phyloP scores from a whole-genome alignment of 2,329 filamentous ascomycete species.

The Trichocomaceae sp. region DNA sequence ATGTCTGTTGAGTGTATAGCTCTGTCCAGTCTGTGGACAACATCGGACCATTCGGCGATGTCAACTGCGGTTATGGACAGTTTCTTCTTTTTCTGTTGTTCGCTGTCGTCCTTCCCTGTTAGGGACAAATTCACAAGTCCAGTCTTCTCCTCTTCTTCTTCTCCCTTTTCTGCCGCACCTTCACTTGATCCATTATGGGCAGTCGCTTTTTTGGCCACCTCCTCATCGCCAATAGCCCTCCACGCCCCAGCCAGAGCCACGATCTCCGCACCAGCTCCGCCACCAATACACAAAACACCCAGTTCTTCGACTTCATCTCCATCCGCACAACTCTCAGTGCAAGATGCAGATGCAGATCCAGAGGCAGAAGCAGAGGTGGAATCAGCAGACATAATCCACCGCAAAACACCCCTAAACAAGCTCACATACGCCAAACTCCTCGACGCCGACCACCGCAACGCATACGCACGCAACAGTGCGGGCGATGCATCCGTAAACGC shows the following conservation, averaged over 20 bases:
- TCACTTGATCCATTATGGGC: too few species aligned
- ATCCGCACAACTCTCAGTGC: neutral
- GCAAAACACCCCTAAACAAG: conserved; percentile 41
- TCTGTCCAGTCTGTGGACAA: conserved; percentile 54
- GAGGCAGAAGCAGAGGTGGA: conserved; percentile 12
- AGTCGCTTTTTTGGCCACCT: neutral
- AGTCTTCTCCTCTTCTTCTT: neutral
- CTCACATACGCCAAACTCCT: conserved; percentile 74
- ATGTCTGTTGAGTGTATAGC: conserved; percentile 43
- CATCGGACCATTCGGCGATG: conserved; percentile 67
- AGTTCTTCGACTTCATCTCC: neutral
- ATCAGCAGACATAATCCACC: conserved; percentile 10
- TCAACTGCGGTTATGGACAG: conserved; percentile 64
- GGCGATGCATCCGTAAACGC: conserved; percentile 58
- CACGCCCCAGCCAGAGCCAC: conserved; percentile 54
- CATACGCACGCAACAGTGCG: conserved; percentile 68
- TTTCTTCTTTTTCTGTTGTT: neutral
- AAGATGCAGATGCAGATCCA: neutral
- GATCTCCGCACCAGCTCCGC: conserved; percentile 61
- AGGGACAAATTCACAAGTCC: neutral
- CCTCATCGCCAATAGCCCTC: conserved; percentile 28
- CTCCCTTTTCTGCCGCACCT: neutral
- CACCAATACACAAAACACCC: conserved; percentile 54
- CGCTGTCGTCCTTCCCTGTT: neutral
- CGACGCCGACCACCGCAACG: conserved; percentile 82